Base-by-base conservation (phyloP, 805 yeast species). In the Teunomyces barrocoloradensis region DNA sequence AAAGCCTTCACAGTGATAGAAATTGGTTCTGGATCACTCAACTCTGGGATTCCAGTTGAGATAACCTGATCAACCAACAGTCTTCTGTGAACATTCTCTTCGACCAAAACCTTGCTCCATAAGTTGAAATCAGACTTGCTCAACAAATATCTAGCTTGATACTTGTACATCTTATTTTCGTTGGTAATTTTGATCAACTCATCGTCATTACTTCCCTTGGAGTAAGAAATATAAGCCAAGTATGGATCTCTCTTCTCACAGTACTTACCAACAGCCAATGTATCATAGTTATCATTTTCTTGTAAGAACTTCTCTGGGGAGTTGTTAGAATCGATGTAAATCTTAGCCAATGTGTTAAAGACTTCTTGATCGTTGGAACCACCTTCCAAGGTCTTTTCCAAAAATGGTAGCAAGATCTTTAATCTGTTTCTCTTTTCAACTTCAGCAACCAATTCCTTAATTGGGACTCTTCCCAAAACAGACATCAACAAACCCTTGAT, bases 231-330 rank as follows among this genome's bases (percentile, higher is more conserved):
- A 69, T 89, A 94, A 25, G 99, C 99, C 65, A 94, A 77, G 73
- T 89, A 94, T 53, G 99, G 99, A 64, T 94, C 99, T 71, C 99
- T 87, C 81, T 89, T 92, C 73, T 94, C 99, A 79, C 99, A 94
- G 77, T 94, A 94, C 65, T 83, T 89, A 77, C 99, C 99, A 55
- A 94, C 97, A 59, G 87, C 87, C 57, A 88, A 75, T n/a, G 98
- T 86, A 71, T 94, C 95, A 72, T 94, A 94, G 62, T 79, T 78
- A 57, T 84, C 79, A 69, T 94, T 94, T 69, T 92, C 98, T 64
- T 84, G 85, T 74, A 94, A 79, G 77, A 94, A 94, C 69, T 89
- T 90, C 68, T 94, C 99, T 32, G 99, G 98, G 58, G 90, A 87
- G 75, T 94, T 94, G 78, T 94, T 94, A 50, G 96, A 87, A 69